Base-by-base conservation (phyloP, 2,329 filamentous ascomycete species). In the Sporothrix mexicana region DNA sequence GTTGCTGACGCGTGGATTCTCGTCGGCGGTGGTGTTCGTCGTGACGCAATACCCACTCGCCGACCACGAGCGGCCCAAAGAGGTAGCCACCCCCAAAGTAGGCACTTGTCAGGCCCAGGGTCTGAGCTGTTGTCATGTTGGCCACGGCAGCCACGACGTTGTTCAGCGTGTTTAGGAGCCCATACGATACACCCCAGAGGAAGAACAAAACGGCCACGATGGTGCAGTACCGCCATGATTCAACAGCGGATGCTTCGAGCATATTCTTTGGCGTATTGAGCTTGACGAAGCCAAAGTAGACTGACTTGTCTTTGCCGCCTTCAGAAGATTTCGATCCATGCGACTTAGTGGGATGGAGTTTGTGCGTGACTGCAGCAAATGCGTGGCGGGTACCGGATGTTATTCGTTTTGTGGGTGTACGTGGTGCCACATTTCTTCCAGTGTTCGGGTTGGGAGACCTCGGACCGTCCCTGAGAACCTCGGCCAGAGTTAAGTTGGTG, bases 161-260 rank as follows among this genome's bases (percentile, higher is more conserved):
- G 79, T 97, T 97, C 41, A 98, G 86, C 0, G 91, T 92, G 77
- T 96, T 94, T 2, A 97, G 84, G 1, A 97, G 86, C 0, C 95
- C 95, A 77, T 97, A 97, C 0, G 94, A 94, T 73, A 97, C 92
- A 0, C 95, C 95, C 94, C 94, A 77, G 2, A 97, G 84, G 75
- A 97, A 90, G 82, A 97, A 97, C 0, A 97, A 84, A 7, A 95
- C 87, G 0, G 92, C 93, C 25, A 97, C 93, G 75, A 93, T 85
- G 17, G 88, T 86, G 77, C 92, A 91, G 75, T 93, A 93, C 75
- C 90, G 92, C 76, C 92, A 83, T 0, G 91, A 92, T 75, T 94
- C 91, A 12, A 82, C 79, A 1, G 85, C 85, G 1, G 87, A 89
- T 72, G 89, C 88, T 25, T 88, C 84, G 8, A 93, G 87, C 84